Evolutionary conservation across 768 basidiomycete species (phyloP).

Genomic region (Suillus occidentalis): DNA sequence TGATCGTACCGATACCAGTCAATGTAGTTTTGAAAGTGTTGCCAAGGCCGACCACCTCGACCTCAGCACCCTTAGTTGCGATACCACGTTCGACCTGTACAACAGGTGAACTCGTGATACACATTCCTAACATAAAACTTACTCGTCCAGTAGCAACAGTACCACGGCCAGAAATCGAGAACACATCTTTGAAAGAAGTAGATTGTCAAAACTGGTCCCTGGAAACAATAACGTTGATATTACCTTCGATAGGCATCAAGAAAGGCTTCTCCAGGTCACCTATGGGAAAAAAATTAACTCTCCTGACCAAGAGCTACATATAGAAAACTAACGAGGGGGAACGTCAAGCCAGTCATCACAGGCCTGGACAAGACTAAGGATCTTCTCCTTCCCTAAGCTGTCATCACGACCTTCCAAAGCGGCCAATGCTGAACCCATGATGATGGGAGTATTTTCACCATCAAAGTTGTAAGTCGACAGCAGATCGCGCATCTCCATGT

Average conservation of each 20-base stretch:
- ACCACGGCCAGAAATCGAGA: slow-evolving; percentile 97
- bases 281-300: slow-evolving; percentile 26
- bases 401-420: slow-evolving; percentile 86
- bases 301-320: slow-evolving; percentile 3
- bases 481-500: slow-evolving; percentile 99
- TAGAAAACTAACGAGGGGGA: slow-evolving; percentile 67
- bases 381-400: slow-evolving; percentile 77
- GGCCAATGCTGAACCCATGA: slow-evolving; percentile 96
- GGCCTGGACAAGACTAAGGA: slow-evolving; percentile 77
- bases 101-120: not conserved
- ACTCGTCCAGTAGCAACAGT: slow-evolving; percentile 96
- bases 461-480: slow-evolving; percentile 92
- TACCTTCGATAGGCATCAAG: slow-evolving; percentile 91
- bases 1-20: slow-evolving; percentile 81
- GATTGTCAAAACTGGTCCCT: not conserved
- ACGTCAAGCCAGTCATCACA: slow-evolving; percentile 96
- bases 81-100: slow-evolving; percentile 86
- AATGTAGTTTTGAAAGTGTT: slow-evolving; percentile 83
- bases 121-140: slow-evolving; percentile 25
- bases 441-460: slow-evolving; percentile 95
- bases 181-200: slow-evolving; percentile 60
- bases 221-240: slow-evolving; percentile 1
- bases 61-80: slow-evolving; percentile 87
- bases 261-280: slow-evolving; percentile 98
- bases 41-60: slow-evolving; percentile 91